Base-by-base conservation (phyloP, 2,329 filamentous ascomycete species). In the Botryotinia narcissicola region DNA sequence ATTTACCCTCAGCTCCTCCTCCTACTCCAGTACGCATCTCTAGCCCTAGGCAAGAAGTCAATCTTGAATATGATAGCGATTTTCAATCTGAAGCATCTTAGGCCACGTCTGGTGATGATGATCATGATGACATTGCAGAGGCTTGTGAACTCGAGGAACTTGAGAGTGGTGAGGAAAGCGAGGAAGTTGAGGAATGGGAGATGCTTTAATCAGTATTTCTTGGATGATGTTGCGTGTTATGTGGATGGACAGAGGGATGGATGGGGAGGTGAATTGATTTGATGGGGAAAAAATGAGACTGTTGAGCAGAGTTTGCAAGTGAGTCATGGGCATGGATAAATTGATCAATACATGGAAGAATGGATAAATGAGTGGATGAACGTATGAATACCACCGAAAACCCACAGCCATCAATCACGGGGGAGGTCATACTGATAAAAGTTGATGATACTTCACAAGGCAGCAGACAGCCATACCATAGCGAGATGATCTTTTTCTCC, bases 291-390 rank as follows among this genome's bases (percentile, higher is more conserved):
- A 6, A 3, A 16, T n/a, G 10, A 1, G 25, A 4, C 14, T 54
- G 0, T 54, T 12, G 14, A 18, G n/a, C 3, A 18, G 12, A 51
- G n/a, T 18, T 29, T 0, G 6, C 5, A 6, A 29, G n/a, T 3
- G n/a, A 29, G 6, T 9, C 3, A 9, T 1, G 51, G n/a, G n/a
- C 1, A 18, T 1, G 14, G 14, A 57, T 18, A 29, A 3, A 29
- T 18, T 29, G 51, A 18, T 14, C 8, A 18, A 29, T 9, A 4
- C 5, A 57, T 9, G 14, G 14, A 29, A 2, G n/a, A 1, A 29
- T 54, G 12, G 35, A 9, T 8, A 37, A 1, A 37, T 37, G 37
- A 37, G 37, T 37, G 7, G 37, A 9, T 37, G 37, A 37, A 37
- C 37, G 37, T 8, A 37, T 9, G 8, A 37, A 37, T 37, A 37